These are phyloP conservation scores for Boeremia lycopersici DNA, from an alignment of 2,329 filamentous ascomycete species.

Conservation along the genomic window DNA sequence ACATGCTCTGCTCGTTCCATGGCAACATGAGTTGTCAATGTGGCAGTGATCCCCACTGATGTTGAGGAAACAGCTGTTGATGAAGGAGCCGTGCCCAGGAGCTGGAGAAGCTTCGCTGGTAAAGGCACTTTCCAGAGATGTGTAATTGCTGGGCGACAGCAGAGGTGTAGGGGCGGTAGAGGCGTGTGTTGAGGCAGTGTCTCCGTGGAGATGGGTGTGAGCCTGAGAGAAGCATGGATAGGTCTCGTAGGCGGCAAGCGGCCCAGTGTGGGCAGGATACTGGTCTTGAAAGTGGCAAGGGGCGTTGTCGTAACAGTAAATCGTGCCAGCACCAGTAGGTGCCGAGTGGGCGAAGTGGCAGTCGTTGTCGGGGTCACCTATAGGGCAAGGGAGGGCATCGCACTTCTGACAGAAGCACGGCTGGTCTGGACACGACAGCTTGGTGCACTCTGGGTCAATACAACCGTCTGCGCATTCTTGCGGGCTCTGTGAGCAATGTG, in stretches of 20 bases:
- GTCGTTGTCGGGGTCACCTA: conserved; percentile 38
- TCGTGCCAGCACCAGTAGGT: conserved; percentile 37
- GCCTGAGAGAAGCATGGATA: conserved; percentile 40
- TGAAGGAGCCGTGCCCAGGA: conserved; percentile 22
- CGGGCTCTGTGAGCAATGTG: conserved; percentile 39
- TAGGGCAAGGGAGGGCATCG: conserved; percentile 37
- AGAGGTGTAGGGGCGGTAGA: conserved; percentile 38
- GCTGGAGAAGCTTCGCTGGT: conserved; percentile 35
- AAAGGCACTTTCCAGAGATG: conserved; percentile 39
- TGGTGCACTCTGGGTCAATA: conserved; percentile 44
- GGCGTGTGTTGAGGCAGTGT: conserved; percentile 28
- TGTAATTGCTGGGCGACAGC: conserved; percentile 41
- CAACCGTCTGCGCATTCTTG: conserved; percentile 40
- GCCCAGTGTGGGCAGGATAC: conserved; percentile 28
- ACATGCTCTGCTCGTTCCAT: conserved; percentile 36
- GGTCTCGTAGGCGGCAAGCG: conserved; percentile 34
- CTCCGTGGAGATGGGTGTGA: conserved; percentile 24
- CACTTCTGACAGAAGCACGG: conserved; percentile 46
- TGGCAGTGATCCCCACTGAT: conserved; percentile 44
- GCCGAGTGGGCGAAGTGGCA: conserved; percentile 44
- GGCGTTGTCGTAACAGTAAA: conserved; percentile 43
- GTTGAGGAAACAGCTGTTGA: conserved; percentile 37
- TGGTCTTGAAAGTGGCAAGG: conserved; percentile 44
- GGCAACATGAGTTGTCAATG: conserved; percentile 45
- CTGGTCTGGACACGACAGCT: conserved; percentile 36